A percentile compares a stretch with the other conserved stretches of the same genome.
phyloP scores from a whole-genome alignment of 345 rosid species.

The Aegle marmelos region DNA sequence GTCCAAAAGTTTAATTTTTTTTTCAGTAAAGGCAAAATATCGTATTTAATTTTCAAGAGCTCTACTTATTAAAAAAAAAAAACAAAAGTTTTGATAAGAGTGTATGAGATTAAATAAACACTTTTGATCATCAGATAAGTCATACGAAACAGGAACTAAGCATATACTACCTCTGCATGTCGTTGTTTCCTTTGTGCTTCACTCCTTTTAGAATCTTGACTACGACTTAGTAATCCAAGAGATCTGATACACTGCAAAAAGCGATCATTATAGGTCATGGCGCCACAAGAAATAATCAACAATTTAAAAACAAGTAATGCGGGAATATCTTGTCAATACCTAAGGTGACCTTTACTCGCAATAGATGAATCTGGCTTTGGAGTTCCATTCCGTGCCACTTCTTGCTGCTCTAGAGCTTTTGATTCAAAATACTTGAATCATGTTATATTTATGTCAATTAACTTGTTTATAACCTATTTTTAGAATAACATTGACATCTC shows the following conservation, averaged over 20 bases:
- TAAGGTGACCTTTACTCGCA: slow-evolving; percentile 76
- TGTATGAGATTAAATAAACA: too few relatives aligned
- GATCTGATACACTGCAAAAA: slow-evolving; percentile 64
- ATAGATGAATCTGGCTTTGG: slow-evolving; percentile 67
- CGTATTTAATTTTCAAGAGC: too few relatives aligned
- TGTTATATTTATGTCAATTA: too few relatives aligned
- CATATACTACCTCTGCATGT: slow-evolving; percentile 43
- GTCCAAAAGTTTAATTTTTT: too few relatives aligned
- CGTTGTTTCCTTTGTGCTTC: slow-evolving; percentile 48
- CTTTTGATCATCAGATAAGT: too few relatives aligned
- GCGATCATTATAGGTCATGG: slow-evolving; percentile 21
- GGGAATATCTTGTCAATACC: slow-evolving; percentile 59
- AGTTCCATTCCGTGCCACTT: slow-evolving; percentile 58
- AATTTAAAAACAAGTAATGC: slow-evolving; percentile 27
- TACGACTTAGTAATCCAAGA: slow-evolving; percentile 57
- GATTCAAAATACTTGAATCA: slow-evolving; percentile 76
- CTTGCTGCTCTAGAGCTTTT: slow-evolving; percentile 66
- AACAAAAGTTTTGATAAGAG: too few relatives aligned
- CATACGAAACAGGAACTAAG: too few relatives aligned
- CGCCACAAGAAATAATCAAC: slow-evolving; percentile 10
- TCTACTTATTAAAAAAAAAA: too few relatives aligned
- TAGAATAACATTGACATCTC: too few relatives aligned
- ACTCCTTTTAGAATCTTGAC: slow-evolving; percentile 48
- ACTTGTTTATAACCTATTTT: too few relatives aligned
- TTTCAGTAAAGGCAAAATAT: too few relatives aligned